phyloP scores from a whole-genome alignment of 257 asterid genomes.

The Nicotiana knightiana region DNA sequence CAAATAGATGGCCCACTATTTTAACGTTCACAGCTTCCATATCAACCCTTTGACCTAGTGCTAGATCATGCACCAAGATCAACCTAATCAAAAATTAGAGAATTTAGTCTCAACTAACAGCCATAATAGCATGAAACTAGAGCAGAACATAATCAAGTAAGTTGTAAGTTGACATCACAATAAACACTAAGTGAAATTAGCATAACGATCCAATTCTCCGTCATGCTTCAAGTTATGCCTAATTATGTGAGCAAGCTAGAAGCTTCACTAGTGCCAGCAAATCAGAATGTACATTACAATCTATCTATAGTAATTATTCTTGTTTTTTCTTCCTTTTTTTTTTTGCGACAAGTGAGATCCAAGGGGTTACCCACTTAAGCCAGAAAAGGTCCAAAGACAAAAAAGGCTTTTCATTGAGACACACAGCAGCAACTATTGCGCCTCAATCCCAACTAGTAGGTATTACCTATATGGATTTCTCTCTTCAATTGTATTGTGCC shows the following conservation, averaged over 20 bases:
- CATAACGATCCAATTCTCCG: not conserved
- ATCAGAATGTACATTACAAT: too few species aligned
- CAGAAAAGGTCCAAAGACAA: not conserved
- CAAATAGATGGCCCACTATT: constrained; percentile 4
- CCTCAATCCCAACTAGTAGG: too few species aligned
- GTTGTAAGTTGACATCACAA: not conserved
- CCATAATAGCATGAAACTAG: too few species aligned
- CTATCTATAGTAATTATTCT: not conserved
- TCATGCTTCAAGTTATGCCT: not conserved
- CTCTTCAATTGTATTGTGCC: too few species aligned
- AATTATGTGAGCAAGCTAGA: not conserved
- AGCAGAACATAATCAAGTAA: too few species aligned
- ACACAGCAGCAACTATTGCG: too few species aligned
- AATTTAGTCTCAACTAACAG: too few species aligned
- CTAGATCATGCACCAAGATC: not conserved
- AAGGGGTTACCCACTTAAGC: not conserved
- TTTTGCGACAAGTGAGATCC: not conserved
- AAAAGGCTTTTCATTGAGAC: not conserved
- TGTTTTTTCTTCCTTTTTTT: too few species aligned
- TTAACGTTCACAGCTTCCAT: constrained; percentile 14
- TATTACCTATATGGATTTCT: too few species aligned
- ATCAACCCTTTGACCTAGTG: not conserved
- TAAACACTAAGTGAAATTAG: not conserved
- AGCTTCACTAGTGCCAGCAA: too few species aligned
- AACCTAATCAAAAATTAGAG: too few species aligned